These are phyloP conservation scores for Penicillium psychrosexuale DNA, from an alignment of 2,329 filamentous ascomycete genomes.

Conservation along the genomic window DNA sequence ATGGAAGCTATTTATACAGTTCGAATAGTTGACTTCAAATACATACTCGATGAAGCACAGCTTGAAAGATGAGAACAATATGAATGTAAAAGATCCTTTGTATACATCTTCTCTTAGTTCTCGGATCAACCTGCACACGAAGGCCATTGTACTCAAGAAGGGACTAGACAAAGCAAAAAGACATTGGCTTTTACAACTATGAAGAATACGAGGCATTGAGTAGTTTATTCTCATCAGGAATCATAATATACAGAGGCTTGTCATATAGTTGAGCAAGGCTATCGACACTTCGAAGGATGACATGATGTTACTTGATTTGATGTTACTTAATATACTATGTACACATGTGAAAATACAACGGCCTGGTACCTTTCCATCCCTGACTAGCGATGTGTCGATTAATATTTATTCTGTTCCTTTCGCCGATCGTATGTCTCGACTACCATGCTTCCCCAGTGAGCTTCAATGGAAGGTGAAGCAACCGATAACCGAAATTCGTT, in stretches of 20 bases:
- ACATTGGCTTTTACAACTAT: neutral
- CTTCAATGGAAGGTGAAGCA: slow-evolving; percentile 34
- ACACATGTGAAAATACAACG: neutral
- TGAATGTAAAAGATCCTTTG: neutral
- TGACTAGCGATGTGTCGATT: neutral
- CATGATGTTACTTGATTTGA: neutral
- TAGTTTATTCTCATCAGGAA: too few species aligned
- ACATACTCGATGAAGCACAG: neutral
- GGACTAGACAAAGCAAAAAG: neutral
- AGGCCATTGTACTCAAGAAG: neutral
- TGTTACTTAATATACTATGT: neutral
- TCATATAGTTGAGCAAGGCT: neutral
- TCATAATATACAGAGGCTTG: neutral
- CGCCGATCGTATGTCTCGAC: neutral
- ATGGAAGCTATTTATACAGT: neutral
- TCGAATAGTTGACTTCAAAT: neutral
- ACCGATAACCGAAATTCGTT: slow-evolving; percentile 21
- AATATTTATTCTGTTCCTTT: too few species aligned
- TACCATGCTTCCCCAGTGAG: slow-evolving; percentile 25
- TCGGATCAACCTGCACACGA: neutral
- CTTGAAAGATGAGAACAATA: neutral
- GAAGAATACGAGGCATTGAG: neutral
- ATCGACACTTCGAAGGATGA: neutral
- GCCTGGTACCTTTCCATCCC: neutral
- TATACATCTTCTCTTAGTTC: neutral